These are phyloP conservation scores for Paramecium octaurelia DNA, from an alignment of 73 alveolate genomes.

Conservation along the genomic window DNA sequence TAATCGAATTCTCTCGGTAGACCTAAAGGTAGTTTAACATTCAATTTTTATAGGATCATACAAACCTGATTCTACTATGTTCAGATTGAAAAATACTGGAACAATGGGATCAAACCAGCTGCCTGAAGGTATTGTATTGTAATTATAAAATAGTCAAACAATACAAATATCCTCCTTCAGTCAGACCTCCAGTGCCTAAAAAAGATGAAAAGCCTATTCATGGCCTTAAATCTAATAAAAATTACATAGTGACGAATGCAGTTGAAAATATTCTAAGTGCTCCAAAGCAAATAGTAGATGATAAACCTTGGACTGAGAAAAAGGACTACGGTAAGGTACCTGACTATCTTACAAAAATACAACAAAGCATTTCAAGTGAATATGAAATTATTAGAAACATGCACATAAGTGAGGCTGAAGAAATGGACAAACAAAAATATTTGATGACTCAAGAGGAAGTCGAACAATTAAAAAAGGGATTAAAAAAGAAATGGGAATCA, in stretches of 20 bases:
- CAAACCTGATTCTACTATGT: slow-evolving; percentile 70
- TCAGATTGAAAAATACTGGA: slow-evolving; percentile 79
- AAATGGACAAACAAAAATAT: slow-evolving; percentile 87
- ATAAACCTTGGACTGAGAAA: slow-evolving; percentile 78
- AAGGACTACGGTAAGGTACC: slow-evolving; percentile 93
- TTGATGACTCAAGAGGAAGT: slow-evolving; percentile 87
- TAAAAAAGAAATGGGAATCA: slow-evolving; percentile 97
- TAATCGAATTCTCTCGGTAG: slow-evolving; percentile 74
- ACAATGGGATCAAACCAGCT: slow-evolving; percentile 55
- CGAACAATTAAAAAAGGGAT: slow-evolving; percentile 83
- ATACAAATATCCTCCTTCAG: slow-evolving; percentile 1
- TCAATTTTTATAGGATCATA: not conserved
- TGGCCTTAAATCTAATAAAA: slow-evolving; percentile 91
- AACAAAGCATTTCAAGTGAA: slow-evolving; percentile 86
- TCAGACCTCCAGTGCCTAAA: slow-evolving; percentile 90
- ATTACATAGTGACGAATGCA: slow-evolving; percentile 95
- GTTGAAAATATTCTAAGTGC: slow-evolving; percentile 93
- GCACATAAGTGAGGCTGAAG: slow-evolving; percentile 86
- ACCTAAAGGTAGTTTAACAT: slow-evolving; percentile 67
- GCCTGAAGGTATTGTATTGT: slow-evolving; percentile 2
- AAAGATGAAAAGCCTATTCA: slow-evolving; percentile 92
- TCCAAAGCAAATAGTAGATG: slow-evolving; percentile 78
- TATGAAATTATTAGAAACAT: slow-evolving; percentile 83
- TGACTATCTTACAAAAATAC: slow-evolving; percentile 81
- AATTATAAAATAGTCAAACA: not conserved